A percentile compares a stretch with the other conserved stretches of the same genome.
phyloP scores from a whole-genome alignment of 805 yeast species.

The Naumovozyma dairenensis region DNA sequence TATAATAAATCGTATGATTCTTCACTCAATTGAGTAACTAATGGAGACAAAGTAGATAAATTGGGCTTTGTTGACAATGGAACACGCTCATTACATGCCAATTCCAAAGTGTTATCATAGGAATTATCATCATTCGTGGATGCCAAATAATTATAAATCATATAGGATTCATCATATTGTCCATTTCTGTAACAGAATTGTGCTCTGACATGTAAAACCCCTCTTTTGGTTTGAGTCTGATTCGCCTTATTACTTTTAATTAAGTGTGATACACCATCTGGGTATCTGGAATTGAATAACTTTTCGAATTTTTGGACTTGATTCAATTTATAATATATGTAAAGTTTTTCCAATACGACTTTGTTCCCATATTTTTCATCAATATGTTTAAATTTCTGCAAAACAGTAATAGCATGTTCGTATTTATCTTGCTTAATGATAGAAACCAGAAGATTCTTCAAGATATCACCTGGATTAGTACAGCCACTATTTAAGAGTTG shows the following conservation, averaged over 20 bases:
- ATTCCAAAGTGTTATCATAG: conserved; percentile 38
- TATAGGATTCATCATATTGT: conserved; percentile 38
- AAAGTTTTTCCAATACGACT: conserved; percentile 45
- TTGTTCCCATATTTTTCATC: conserved; percentile 27
- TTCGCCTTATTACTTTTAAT: conserved; percentile 4
- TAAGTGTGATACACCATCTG: conserved; percentile 5
- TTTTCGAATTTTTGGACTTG: conserved; percentile 25
- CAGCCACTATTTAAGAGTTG: conserved; percentile 17
- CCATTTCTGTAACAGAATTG: conserved; percentile 47
- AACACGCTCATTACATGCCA: conserved; percentile 62
- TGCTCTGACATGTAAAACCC: conserved; percentile 41
- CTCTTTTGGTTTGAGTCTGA: conserved; percentile 23
- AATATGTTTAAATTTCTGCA: conserved; percentile 31
- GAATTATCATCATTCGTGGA: conserved; percentile 27
- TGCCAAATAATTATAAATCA: conserved; percentile 41
- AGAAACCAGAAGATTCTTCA: conserved; percentile 45
- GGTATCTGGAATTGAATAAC: conserved; percentile 13
- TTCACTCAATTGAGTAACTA: conserved; percentile 12
- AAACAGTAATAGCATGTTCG: conserved; percentile 37
- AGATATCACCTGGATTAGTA: conserved; percentile 11
- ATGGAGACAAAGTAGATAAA: conserved; percentile 2
- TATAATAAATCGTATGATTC: conserved; percentile 52
- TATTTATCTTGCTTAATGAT: conserved; percentile 59
- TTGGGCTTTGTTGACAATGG: conserved; percentile 41
- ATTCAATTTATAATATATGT: conserved; percentile 51